Percentiles rank a stretch among this genome's conserved stretches.
These are phyloP conservation scores for Phoenix roebelenii DNA, from an alignment of 176 grass and related monocot species.

Conservation along the genomic window DNA sequence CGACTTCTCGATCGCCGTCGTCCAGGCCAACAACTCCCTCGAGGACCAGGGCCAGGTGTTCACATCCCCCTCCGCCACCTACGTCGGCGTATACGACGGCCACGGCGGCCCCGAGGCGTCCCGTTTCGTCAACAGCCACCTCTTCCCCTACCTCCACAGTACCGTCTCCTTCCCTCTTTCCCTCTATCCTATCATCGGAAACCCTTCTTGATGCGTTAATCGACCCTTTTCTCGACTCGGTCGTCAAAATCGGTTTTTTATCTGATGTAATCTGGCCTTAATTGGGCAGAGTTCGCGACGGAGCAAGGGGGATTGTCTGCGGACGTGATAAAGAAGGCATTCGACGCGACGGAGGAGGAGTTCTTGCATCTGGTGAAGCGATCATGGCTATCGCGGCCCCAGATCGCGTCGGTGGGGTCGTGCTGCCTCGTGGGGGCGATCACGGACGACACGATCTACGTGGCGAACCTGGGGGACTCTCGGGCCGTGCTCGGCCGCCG, in stretches of 20 bases:
- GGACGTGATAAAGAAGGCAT: conserved; percentile 28
- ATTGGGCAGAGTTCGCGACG: conserved; percentile 12
- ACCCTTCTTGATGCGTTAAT: not conserved
- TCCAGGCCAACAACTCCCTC: conserved; percentile 19
- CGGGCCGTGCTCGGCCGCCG: conserved; percentile 27
- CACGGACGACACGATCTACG: conserved; percentile 21
- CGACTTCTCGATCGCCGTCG: conserved; percentile 35
- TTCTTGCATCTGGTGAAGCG: conserved; percentile 20
- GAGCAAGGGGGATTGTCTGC: conserved; percentile 9
- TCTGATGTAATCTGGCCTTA: not conserved
- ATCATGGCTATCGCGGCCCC: conserved; percentile 10
- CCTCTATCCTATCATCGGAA: not conserved
- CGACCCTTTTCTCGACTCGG: not conserved
- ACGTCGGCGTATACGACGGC: conserved; percentile 43
- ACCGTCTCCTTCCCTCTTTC: too few species aligned
- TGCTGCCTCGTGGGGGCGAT: conserved; percentile 38
- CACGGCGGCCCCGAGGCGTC: conserved; percentile 33
- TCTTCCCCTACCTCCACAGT: conserved; percentile 35
- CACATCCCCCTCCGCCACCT: conserved; percentile 19
- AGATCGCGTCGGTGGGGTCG: conserved; percentile 17
- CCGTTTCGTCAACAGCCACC: conserved; percentile 23
- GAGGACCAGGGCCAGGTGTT: conserved; percentile 39
- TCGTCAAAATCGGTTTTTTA: not conserved
- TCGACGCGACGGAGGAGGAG: conserved; percentile 27
- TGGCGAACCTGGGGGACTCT: conserved; percentile 40